These are phyloP conservation scores for Ustilago curta DNA, from an alignment of 1,284 basidiomycete species.

Conservation along the genomic window DNA sequence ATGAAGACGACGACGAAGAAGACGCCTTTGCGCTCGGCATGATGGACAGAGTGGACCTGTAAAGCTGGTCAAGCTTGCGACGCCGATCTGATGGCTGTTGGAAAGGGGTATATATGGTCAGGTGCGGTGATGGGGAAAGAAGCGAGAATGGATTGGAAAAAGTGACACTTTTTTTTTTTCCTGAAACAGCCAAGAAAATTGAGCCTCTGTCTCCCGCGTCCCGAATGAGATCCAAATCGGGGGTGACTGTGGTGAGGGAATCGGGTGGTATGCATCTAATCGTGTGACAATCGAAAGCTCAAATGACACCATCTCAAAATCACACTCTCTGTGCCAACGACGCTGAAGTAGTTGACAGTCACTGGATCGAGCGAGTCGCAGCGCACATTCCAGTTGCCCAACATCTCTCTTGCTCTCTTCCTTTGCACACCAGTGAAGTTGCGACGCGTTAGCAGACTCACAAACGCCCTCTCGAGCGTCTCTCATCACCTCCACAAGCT, in stretches of 20 bases:
- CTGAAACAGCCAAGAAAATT: background rate
- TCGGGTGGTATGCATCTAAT: constrained; percentile 19
- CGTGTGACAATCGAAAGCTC: constrained; percentile 9
- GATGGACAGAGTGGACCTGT: background rate
- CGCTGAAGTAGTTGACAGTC: background rate
- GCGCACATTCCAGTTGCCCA: background rate
- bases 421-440: background rate
- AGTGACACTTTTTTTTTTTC: background rate
- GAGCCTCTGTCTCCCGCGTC: constrained; percentile 3
- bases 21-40: constrained; percentile 46
- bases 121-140: background rate
- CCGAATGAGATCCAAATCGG: constrained; percentile 13
- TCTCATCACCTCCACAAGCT: background rate
- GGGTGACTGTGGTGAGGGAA: constrained; percentile 4
- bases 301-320: constrained; percentile 38
- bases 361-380: background rate
- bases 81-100: background rate
- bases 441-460: too few species aligned
- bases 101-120: too few species aligned
- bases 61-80: background rate
- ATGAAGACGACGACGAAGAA: constrained; percentile 21
- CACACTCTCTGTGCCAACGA: background rate
- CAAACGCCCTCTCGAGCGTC: too few species aligned
- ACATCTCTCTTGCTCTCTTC: background rate
- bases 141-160: background rate